Conservation (phyloP, 192 early-diverging fungal species). For the Podila minutissima region DNA sequence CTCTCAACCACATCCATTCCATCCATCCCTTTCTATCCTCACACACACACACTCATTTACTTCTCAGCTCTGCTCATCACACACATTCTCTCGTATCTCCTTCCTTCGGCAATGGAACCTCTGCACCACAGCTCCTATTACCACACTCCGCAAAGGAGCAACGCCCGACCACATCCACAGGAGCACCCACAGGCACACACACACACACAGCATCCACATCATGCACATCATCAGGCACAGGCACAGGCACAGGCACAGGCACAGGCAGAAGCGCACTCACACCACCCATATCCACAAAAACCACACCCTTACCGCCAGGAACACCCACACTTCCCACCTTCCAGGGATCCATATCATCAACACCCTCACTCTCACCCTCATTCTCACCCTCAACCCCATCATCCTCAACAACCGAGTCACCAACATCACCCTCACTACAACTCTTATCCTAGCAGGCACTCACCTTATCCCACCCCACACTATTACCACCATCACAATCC, state of each 20-base stretch:
- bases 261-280: not conserved
- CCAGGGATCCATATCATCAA: not conserved
- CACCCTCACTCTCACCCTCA: not conserved
- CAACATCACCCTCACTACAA: no score
- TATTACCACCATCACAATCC: no score
- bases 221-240: not conserved
- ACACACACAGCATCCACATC: not conserved
- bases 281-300: not conserved
- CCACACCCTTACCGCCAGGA: not conserved
- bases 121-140: slow-evolving; percentile 4
- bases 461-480: no score
- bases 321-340: not conserved
- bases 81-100: no score
- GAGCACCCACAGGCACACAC: not conserved
- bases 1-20: not conserved
- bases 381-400: not conserved
- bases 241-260: not conserved
- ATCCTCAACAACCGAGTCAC: not conserved
- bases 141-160: not conserved
- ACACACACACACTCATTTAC: not conserved
- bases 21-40: not conserved
- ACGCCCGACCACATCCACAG: not conserved
- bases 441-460: no score
- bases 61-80: no score
- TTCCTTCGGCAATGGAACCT: not conserved